Conservation (phyloP, 2,329 filamentous ascomycete genomes). For the Colletotrichum tamarilloi region DNA sequence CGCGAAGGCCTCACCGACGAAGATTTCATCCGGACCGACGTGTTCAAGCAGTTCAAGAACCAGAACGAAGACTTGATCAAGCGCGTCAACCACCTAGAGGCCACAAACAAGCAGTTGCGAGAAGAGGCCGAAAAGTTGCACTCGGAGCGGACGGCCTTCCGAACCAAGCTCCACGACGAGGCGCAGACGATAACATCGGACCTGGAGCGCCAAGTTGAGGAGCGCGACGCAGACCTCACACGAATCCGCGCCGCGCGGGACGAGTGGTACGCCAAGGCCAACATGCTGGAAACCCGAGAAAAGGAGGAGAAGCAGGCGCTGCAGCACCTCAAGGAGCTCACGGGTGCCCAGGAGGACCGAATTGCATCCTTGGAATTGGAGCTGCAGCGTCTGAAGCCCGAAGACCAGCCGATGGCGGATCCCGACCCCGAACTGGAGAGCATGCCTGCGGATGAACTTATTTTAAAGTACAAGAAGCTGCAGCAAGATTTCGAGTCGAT, state of each 20-base stretch:
- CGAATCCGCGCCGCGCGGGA: conserved; percentile 87
- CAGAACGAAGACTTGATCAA: conserved; percentile 95
- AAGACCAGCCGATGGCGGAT: conserved; percentile 59
- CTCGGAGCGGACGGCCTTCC: conserved; percentile 85
- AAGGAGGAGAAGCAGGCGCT: conserved; percentile 79
- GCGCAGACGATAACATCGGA: conserved; percentile 78
- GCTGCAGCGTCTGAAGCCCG: conserved; percentile 74
- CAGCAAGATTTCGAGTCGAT: conserved; percentile 86
- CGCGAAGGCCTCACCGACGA: conserved; percentile 85
- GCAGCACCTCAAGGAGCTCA: conserved; percentile 82
- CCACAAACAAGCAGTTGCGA: conserved; percentile 84
- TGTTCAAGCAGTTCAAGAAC: conserved; percentile 91
- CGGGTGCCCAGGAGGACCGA: conserved; percentile 81
- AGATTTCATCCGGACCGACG: conserved; percentile 90
- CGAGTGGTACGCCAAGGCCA: conserved; percentile 84
- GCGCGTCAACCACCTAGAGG: conserved; percentile 90
- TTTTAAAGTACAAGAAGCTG: conserved; percentile 77
- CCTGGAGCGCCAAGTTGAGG: conserved; percentile 82
- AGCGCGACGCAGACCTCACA: conserved; percentile 85
- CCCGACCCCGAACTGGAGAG: conserved; percentile 63
- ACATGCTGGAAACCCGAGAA: conserved; percentile 81
- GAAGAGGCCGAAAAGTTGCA: conserved; percentile 89
- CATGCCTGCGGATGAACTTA: conserved; percentile 77
- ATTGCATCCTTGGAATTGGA: conserved; percentile 87
- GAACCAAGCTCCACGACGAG: conserved; percentile 84